Base-by-base conservation (phyloP, 2,329 filamentous ascomycete species). In the Xylariaceae sp. region DNA sequence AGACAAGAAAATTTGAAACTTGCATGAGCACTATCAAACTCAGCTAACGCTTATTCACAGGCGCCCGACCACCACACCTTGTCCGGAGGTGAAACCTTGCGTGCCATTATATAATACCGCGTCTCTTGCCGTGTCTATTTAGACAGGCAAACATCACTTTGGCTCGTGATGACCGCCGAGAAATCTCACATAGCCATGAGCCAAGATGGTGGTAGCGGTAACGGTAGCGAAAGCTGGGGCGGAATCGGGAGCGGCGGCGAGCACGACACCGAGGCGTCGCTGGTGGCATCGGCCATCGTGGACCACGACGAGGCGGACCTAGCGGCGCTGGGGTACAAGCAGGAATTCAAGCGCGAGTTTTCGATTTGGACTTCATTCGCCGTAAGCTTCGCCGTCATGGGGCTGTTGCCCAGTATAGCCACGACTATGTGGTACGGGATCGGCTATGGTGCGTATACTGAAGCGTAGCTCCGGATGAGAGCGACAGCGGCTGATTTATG, bases 311-410 rank as follows among this genome's bases (percentile, higher is more conserved):
- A 86, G 61, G 81, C 84, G 52, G 78, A 78, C 1, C 73, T 87
- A 4, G 81, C 80, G 2, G 79, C 83, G 1, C 73, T 87, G 29
- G 84, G 84, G 47, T 79, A 79, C 62, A 77, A 75, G 62, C 75
- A 76, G 52, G 74, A 76, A 55, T 76, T 76, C 66, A 74, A 75
- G 71, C 77, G 87, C 64, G 86, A 89, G 64, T 89, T 90, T 67
- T 85, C 79, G 2, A 73, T 88, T 11, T 89, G 85, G 79, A 87
- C 86, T 4, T 87, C 85, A 0, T 89, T 89, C 67, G 87, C 84
- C 61, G 85, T 89, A 41, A 85, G 80, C 52, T 89, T 89, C 67
- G 85, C 87, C 5, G 85, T 89, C 8, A 73, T 89, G 53, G 87
- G 87, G 1, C 68, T 89, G 46, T 70, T 89, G 48, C 87, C 86